phyloP scores from a whole-genome alignment of 2,329 filamentous ascomycete species.

The Diaporthe sp. region DNA sequence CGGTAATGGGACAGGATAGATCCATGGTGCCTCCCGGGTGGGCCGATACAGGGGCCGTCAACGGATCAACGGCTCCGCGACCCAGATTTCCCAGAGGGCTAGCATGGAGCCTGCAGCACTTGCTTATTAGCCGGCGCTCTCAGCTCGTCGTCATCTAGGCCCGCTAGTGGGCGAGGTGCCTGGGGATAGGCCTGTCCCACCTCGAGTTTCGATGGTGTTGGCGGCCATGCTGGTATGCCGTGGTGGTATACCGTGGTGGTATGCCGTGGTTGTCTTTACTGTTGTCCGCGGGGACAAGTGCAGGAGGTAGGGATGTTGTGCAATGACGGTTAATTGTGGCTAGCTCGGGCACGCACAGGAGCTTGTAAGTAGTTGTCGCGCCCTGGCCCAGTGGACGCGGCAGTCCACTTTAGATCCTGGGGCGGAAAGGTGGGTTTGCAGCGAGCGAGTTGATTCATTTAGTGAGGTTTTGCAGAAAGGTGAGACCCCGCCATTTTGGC shows the following conservation, averaged over 20 bases:
- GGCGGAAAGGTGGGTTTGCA: background rate
- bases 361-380: too few relatives aligned
- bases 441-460: background rate
- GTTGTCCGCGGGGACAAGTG: background rate
- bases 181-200: too few relatives aligned
- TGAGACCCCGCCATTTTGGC: constrained; percentile 31
- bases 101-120: background rate
- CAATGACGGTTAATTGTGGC: background rate
- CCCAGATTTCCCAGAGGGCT: background rate
- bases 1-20: background rate
- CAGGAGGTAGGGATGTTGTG: background rate
- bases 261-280: background rate
- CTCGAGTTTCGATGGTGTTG: background rate
- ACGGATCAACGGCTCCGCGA: constrained; percentile 3
- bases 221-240: background rate
- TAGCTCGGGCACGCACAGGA: background rate
- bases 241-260: background rate
- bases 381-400: too few relatives aligned
- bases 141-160: background rate
- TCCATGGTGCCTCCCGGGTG: background rate
- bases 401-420: background rate
- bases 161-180: background rate
- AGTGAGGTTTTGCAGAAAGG: constrained; percentile 23
- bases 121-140: background rate
- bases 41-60: background rate